Percentiles rank a stretch among this genome's conserved stretches.
Evolutionary conservation across 805 yeast species (phyloP).

Genomic region (Saccharomyces mikatae): DNA sequence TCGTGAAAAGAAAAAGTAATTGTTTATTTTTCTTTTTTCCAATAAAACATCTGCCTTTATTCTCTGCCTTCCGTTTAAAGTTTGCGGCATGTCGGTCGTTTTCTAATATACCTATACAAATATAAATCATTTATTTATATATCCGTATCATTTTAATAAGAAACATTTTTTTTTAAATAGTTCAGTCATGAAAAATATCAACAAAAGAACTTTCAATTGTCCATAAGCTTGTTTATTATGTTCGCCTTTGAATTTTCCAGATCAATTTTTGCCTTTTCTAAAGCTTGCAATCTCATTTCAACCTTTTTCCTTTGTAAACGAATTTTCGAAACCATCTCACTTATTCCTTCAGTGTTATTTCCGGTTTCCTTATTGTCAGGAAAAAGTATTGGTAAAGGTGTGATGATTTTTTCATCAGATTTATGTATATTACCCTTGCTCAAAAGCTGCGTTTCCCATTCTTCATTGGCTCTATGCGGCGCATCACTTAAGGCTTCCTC

Average conservation of each 20-base stretch:
- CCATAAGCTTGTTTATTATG: background rate
- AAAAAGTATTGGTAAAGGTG: slow-evolving; percentile 6
- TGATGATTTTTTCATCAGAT: background rate
- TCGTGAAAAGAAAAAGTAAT: background rate
- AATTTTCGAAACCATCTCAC: slow-evolving; percentile 2
- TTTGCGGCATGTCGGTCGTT: background rate
- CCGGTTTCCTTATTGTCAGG: slow-evolving; percentile 1
- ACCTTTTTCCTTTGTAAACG: slow-evolving; percentile 5
- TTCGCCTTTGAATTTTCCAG: background rate
- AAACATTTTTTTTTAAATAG: background rate
- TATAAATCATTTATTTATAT: background rate
- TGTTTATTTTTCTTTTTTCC: background rate
- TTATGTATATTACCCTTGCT: slow-evolving; percentile 3
- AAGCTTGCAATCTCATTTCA: slow-evolving; percentile 4
- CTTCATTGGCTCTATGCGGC: slow-evolving; percentile 4
- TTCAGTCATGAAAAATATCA: background rate
- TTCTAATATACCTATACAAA: background rate
- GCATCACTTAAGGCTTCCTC: slow-evolving; percentile 12
- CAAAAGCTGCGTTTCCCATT: slow-evolving; percentile 16
- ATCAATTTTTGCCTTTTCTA: slow-evolving; percentile 3
- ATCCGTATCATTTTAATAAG: background rate
- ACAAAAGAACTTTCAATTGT: background rate
- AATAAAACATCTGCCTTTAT: background rate
- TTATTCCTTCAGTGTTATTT: slow-evolving; percentile 1
- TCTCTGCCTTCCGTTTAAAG: background rate